A percentile compares a stretch with the other conserved stretches of the same genome.
These are phyloP conservation scores for Strobilomyces dryophilus DNA, from an alignment of 768 basidiomycete genomes.

Conservation along the genomic window DNA sequence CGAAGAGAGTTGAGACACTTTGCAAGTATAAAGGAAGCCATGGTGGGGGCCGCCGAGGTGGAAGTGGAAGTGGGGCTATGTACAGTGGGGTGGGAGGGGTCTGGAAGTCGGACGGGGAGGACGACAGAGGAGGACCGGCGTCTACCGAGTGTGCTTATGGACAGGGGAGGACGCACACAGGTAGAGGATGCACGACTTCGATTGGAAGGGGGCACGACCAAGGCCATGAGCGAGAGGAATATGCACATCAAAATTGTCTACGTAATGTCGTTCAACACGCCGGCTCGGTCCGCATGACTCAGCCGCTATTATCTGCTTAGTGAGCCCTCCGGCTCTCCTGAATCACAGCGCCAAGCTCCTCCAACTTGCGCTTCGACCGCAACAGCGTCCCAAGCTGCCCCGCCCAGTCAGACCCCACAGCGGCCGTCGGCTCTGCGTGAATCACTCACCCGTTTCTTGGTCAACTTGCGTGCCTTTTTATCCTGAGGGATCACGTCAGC, in stretches of 20 bases:
- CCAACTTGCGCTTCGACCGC: slow-evolving; percentile 98
- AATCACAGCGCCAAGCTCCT: slow-evolving; percentile 90
- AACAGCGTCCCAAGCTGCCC: slow-evolving; percentile 92
- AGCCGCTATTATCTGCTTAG: slow-evolving; percentile 21
- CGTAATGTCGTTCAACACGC: slow-evolving; percentile 14
- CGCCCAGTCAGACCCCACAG: background rate
- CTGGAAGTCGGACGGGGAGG: slow-evolving; percentile 25
- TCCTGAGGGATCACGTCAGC: slow-evolving; percentile 50
- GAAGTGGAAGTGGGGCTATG: background rate
- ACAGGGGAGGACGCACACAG: slow-evolving; percentile 48
- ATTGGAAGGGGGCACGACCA: slow-evolving; percentile 38
- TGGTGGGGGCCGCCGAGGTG: slow-evolving; percentile 30
- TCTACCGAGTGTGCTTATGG: slow-evolving; percentile 50
- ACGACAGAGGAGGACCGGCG: slow-evolving; percentile 50
- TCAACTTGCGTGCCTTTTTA: slow-evolving; percentile 98
- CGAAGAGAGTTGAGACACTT: slow-evolving; percentile 53
- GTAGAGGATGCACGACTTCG: slow-evolving; percentile 60
- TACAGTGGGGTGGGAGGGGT: background rate
- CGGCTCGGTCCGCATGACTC: slow-evolving; percentile 6
- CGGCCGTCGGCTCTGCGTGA: background rate
- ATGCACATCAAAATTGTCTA: slow-evolving; percentile 18
- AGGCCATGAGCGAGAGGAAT: slow-evolving; percentile 18
- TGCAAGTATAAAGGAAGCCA: slow-evolving; percentile 49
- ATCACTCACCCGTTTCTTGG: slow-evolving; percentile 95
- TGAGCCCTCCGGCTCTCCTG: slow-evolving; percentile 85